Evolutionary conservation across 2,329 filamentous ascomycete genomes (phyloP).

Genomic region (Magnaporthiopsis rhizophila): DNA sequence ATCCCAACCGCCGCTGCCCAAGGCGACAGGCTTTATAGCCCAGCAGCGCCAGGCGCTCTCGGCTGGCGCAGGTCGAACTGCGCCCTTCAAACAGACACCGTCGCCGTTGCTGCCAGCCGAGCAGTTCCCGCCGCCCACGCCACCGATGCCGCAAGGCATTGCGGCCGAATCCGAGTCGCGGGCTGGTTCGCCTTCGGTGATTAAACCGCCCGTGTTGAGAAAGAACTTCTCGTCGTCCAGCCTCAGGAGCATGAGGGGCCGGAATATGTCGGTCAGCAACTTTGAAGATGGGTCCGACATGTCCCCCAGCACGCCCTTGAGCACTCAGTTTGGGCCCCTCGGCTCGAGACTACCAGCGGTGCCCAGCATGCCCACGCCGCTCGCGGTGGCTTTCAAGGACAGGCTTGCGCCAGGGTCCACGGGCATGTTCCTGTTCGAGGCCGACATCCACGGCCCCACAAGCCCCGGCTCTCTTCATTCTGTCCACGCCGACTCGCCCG

Average conservation of each 20-base stretch:
- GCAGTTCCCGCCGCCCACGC: slow-evolving; percentile 23
- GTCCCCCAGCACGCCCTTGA: slow-evolving; percentile 68
- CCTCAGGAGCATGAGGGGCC: slow-evolving; percentile 61
- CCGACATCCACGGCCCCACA: slow-evolving; percentile 62
- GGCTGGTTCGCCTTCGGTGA: slow-evolving; percentile 45
- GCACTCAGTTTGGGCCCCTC: slow-evolving; percentile 50
- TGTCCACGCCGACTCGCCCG: slow-evolving; percentile 51
- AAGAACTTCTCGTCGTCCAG: slow-evolving; percentile 68
- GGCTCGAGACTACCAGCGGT: slow-evolving; percentile 43
- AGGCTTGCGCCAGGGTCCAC: slow-evolving; percentile 47
- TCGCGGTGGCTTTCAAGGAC: slow-evolving; percentile 53
- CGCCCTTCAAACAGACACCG: slow-evolving; percentile 22
- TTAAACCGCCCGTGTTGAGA: slow-evolving; percentile 37
- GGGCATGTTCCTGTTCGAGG: slow-evolving; percentile 75
- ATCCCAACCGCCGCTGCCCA: slow-evolving; percentile 10
- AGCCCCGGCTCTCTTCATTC: slow-evolving; percentile 56
- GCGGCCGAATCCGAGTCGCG: slow-evolving; percentile 28
- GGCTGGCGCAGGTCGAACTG: slow-evolving; percentile 25
- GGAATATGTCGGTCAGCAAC: slow-evolving; percentile 62
- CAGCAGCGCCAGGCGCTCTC: slow-evolving; percentile 35
- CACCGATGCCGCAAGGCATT: slow-evolving; percentile 22
- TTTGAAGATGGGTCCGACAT: slow-evolving; percentile 55
- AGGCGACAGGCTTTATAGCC: slow-evolving; percentile 27
- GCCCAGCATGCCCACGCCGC: slow-evolving; percentile 60
- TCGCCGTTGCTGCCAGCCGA: slow-evolving; percentile 23